Conservation (phyloP, 208 protist species). For the Trypanosoma avium region DNA sequence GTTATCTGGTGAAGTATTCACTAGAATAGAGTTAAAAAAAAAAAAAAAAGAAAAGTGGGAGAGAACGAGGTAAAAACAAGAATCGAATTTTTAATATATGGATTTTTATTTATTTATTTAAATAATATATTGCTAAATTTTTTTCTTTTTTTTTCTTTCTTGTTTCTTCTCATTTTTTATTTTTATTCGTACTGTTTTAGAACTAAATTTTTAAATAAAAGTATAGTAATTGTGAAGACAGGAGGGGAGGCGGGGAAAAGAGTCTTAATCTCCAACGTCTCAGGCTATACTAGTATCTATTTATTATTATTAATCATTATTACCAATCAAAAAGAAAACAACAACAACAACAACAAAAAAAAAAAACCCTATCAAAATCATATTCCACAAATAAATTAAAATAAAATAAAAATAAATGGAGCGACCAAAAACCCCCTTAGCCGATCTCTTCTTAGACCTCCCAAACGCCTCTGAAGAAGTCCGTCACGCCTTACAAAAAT, state of each 20-base stretch:
- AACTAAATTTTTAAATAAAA: no score
- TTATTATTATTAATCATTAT: no score
- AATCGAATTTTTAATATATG: slow-evolving; percentile 1
- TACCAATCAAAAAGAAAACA: no score
- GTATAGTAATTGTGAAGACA: no score
- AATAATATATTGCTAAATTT: background rate
- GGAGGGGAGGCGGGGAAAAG: no score
- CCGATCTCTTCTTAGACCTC: slow-evolving; percentile 33
- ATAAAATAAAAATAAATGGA: no score
- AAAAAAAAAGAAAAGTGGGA: background rate
- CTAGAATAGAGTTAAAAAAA: no score
- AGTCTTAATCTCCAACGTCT: no score
- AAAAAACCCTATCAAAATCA: background rate
- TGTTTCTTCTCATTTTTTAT: slow-evolving; percentile 2
- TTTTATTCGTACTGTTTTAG: background rate
- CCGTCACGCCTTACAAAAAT: slow-evolving; percentile 44
- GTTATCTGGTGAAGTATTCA: no score
- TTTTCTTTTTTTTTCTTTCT: slow-evolving; percentile 12
- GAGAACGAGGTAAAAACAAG: background rate
- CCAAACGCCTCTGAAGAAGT: slow-evolving; percentile 21
- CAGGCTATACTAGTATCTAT: no score
- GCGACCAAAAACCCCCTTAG: slow-evolving; percentile 6
- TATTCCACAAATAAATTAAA: background rate
- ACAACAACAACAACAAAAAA: background rate
- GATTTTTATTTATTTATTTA: slow-evolving; percentile 17